Conservation (phyloP, 192 early-diverging fungal species). For the Coemansia sp. region DNA sequence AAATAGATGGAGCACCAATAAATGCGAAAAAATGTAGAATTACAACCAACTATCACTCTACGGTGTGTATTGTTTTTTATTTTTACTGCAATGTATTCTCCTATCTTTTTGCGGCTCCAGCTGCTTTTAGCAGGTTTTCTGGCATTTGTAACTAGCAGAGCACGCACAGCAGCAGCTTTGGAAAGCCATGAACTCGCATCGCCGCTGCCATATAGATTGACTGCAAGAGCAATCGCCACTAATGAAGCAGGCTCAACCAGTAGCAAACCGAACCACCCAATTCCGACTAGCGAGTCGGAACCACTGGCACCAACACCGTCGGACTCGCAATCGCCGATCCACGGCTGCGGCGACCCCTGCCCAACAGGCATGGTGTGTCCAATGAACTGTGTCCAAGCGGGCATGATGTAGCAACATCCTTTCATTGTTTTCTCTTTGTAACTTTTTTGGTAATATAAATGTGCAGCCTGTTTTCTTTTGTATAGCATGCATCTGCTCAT, state of each 20-base stretch:
- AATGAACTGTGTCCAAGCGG: not conserved
- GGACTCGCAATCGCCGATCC: not conserved
- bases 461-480: not conserved
- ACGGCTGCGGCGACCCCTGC: not conserved
- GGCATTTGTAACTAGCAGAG: not conserved
- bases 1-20: not conserved
- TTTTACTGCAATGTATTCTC: not conserved
- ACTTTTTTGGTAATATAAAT: not conserved
- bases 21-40: not conserved
- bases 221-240: not conserved
- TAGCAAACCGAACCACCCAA: not conserved
- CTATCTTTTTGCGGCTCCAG: not conserved
- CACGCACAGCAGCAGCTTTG: not conserved
- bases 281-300: not conserved
- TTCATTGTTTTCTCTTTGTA: not conserved
- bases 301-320: not conserved
- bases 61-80: too few species aligned
- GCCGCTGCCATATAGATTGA: not conserved
- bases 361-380: constrained; percentile 1
- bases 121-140: not conserved
- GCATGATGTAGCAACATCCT: not conserved
- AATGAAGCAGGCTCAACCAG: not conserved
- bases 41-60: not conserved
- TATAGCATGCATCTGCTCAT: not conserved
- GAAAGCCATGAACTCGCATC: not conserved